phyloP scores from a whole-genome alignment of 805 yeast genomes.

The Nakazawaea molendinolei region DNA sequence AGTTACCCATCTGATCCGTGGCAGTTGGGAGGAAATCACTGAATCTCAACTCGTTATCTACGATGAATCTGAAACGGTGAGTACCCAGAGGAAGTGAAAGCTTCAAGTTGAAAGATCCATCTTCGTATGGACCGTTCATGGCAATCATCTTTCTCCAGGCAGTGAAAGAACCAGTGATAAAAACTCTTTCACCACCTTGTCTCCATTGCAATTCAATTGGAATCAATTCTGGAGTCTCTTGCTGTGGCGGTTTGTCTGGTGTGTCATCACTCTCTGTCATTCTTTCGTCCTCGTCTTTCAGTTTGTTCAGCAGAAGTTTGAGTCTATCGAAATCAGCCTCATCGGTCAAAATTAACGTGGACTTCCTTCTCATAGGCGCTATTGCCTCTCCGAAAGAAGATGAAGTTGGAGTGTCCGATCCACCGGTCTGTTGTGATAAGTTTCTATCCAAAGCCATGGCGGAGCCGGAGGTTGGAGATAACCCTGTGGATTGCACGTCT shows the following conservation, averaged over 20 bases:
- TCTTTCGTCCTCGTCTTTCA: conserved; percentile 20
- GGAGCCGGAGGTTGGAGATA: conserved; percentile 3
- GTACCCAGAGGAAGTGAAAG: conserved; percentile 84
- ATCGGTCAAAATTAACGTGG: conserved; percentile 66
- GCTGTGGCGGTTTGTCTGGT: conserved; percentile 20
- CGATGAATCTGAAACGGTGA: conserved; percentile 88
- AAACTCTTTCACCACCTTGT: conserved; percentile 94
- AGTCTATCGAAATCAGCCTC: conserved; percentile 52
- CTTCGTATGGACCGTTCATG: conserved; percentile 44
- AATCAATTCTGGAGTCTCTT: conserved; percentile 20
- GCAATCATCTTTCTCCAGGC: conserved; percentile 99
- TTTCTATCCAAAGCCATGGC: conserved; percentile 14
- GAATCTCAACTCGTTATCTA: conserved; percentile 86
- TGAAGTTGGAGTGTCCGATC: neutral
- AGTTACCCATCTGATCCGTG: conserved; percentile 93
- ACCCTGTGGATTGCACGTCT: too few relatives aligned
- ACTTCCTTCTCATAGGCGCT: conserved; percentile 46
- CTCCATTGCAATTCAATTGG: conserved; percentile 82
- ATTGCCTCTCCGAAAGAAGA: conserved; percentile 11
- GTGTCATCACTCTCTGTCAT: conserved; percentile 18
- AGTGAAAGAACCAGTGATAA: conserved; percentile 95
- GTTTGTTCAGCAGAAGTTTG: conserved; percentile 31
- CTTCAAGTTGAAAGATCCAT: conserved; percentile 57
- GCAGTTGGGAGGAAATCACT: conserved; percentile 92
- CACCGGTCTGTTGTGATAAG: neutral